Percentiles rank a stretch among this genome's conserved stretches.
Evolutionary conservation across 2,329 filamentous ascomycete genomes (phyloP).

Genomic region (Colletotrichum tanaceti): DNA sequence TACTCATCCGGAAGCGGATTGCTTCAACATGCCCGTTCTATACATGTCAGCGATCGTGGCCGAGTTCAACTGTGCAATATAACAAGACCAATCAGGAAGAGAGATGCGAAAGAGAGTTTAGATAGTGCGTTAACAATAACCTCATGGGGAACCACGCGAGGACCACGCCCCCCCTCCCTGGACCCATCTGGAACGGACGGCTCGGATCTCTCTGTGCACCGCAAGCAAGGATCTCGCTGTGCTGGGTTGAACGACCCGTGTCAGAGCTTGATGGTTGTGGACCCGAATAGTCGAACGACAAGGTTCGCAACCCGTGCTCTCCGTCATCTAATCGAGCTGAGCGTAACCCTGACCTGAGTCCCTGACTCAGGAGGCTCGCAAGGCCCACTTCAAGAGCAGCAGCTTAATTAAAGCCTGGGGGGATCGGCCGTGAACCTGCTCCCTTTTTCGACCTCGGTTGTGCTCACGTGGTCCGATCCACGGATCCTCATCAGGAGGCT

Average conservation of each 20-base stretch:
- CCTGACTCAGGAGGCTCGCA: conserved; percentile 16
- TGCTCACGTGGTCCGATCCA: neutral
- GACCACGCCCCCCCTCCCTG: neutral
- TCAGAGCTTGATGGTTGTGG: conserved; percentile 5
- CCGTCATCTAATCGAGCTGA: neutral
- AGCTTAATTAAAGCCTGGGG: conserved; percentile 4
- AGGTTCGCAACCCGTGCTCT: neutral
- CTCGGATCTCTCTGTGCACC: conserved; percentile 20
- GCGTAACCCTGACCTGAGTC: conserved; percentile 26
- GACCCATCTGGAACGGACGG: conserved; percentile 9
- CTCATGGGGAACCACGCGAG: conserved; percentile 21
- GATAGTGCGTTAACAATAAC: conserved; percentile 1
- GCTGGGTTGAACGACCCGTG: neutral
- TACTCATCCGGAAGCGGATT: no score
- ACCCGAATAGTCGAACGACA: neutral
- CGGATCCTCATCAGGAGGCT: no score
- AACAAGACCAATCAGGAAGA: neutral
- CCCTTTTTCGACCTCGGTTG: neutral
- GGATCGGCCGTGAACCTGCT: neutral
- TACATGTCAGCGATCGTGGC: no score
- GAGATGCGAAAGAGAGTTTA: no score
- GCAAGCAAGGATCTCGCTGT: neutral
- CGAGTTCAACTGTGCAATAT: neutral
- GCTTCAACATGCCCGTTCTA: no score
- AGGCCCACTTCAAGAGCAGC: neutral